These are phyloP conservation scores for Ophioceras dolichostomum DNA, from an alignment of 2,329 filamentous ascomycete species.

Conservation along the genomic window DNA sequence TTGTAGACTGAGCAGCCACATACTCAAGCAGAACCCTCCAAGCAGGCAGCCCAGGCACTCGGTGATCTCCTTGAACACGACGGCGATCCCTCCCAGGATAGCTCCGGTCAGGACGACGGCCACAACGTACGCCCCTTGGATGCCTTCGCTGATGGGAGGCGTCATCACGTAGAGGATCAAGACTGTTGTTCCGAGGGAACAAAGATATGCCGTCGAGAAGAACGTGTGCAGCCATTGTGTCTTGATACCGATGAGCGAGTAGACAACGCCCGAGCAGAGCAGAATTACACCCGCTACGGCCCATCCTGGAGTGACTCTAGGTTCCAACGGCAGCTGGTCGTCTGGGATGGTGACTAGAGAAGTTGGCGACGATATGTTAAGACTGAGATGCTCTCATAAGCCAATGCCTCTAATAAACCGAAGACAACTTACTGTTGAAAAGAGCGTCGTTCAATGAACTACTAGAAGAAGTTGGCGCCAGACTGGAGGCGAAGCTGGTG, in stretches of 20 bases:
- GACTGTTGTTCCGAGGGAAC: slow-evolving; percentile 62
- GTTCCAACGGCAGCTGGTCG: slow-evolving; percentile 56
- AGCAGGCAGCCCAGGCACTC: slow-evolving; percentile 74
- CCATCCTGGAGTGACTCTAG: slow-evolving; percentile 67
- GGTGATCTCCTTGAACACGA: slow-evolving; percentile 75
- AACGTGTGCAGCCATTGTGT: slow-evolving; percentile 70
- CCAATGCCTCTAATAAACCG: too few relatives aligned
- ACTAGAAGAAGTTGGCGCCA: not conserved
- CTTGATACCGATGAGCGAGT: slow-evolving; percentile 72
- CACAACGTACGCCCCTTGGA: slow-evolving; percentile 81
- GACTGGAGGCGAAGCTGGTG: not conserved
- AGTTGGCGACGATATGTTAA: too few relatives aligned
- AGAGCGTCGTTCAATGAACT: slow-evolving; percentile 8
- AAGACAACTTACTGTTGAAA: slow-evolving; percentile 17
- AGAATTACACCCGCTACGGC: slow-evolving; percentile 69
- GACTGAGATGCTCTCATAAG: too few relatives aligned
- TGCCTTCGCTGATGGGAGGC: slow-evolving; percentile 57
- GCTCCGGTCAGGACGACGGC: slow-evolving; percentile 62
- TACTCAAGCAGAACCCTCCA: slow-evolving; percentile 72
- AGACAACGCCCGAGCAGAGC: slow-evolving; percentile 56
- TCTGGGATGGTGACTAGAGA: slow-evolving; percentile 34
- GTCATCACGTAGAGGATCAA: slow-evolving; percentile 84
- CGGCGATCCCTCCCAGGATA: slow-evolving; percentile 59
- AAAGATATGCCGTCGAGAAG: slow-evolving; percentile 64
- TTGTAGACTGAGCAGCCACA: slow-evolving; percentile 79